Percentiles rank a stretch among this genome's conserved stretches.
These are phyloP conservation scores for Lactarius trivialis DNA, from an alignment of 768 basidiomycete species.

Conservation along the genomic window DNA sequence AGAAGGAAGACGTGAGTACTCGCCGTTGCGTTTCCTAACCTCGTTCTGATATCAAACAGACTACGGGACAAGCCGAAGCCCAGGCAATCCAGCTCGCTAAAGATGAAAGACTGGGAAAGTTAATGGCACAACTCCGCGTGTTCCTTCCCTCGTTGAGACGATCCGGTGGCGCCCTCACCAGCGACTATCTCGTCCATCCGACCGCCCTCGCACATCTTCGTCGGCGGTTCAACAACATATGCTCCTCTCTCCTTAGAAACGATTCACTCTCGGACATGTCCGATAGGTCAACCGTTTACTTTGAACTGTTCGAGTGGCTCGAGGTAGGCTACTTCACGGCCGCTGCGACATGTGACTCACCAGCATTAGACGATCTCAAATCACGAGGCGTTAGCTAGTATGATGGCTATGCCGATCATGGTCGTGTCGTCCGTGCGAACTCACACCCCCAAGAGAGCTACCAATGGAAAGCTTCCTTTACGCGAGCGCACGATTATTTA, in stretches of 20 bases:
- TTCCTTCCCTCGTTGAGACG: slow-evolving; percentile 82
- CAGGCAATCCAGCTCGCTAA: slow-evolving; percentile 61
- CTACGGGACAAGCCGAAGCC: slow-evolving; percentile 74
- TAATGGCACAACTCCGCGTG: slow-evolving; percentile 66
- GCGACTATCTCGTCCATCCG: slow-evolving; percentile 90
- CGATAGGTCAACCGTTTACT: slow-evolving; percentile 76
- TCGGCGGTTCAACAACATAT: slow-evolving; percentile 82
- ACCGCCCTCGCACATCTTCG: slow-evolving; percentile 89
- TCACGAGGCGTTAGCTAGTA: slow-evolving; percentile 87
- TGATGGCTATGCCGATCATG: slow-evolving; percentile 98
- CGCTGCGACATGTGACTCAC: not conserved
- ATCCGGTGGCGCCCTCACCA: slow-evolving; percentile 66
- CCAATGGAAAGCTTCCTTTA: slow-evolving; percentile 42
- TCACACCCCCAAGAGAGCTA: slow-evolving; percentile 48
- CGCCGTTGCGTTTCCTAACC: slow-evolving; percentile 1
- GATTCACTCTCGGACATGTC: slow-evolving; percentile 95
- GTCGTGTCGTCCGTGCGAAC: slow-evolving; percentile 63
- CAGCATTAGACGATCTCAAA: slow-evolving; percentile 78
- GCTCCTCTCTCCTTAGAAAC: slow-evolving; percentile 79
- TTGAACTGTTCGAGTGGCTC: slow-evolving; percentile 87
- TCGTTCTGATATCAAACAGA: slow-evolving; percentile 37
- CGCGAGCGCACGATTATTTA: slow-evolving; percentile 82
- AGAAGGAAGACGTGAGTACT: slow-evolving; percentile 73
- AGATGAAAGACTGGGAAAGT: slow-evolving; percentile 63
- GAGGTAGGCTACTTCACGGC: slow-evolving; percentile 46